Conservation (phyloP, 1,284 basidiomycete genomes). For the Tremellales sp. region DNA sequence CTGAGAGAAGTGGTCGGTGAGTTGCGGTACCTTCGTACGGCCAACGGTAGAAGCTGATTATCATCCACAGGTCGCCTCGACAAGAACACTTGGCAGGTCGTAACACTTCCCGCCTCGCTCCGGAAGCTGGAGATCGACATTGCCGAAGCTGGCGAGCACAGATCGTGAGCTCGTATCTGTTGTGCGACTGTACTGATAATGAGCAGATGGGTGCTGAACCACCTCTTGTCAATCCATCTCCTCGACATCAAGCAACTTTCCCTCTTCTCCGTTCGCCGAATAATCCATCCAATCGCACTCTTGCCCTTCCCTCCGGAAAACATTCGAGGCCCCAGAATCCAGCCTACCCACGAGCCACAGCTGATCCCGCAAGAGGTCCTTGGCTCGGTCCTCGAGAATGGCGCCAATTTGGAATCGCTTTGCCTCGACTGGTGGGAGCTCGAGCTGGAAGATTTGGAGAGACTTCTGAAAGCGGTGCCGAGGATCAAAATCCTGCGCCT, state of each 20-base stretch:
- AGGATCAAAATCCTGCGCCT: constrained; percentile 17
- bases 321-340: constrained; percentile 4
- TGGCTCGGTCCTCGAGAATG: constrained; percentile 12
- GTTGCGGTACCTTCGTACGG: constrained; percentile 2
- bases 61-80: constrained; percentile 23
- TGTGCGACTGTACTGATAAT: background rate
- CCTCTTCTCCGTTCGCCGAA: constrained; percentile 19
- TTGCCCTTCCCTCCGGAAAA: constrained; percentile 23
- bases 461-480: constrained; percentile 13
- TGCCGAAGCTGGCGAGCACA: constrained; percentile 19
- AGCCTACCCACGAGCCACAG: constrained; percentile 6
- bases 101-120: constrained; percentile 21
- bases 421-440: constrained; percentile 35
- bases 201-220: constrained; percentile 33
- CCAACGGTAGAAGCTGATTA: background rate
- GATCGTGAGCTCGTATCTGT: constrained; percentile 17
- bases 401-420: constrained; percentile 12
- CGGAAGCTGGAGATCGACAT: constrained; percentile 20
- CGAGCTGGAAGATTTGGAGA: constrained; percentile 10
- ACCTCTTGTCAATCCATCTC: constrained; percentile 24
- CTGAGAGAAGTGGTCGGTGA: constrained; percentile 28
- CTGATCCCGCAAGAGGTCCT: constrained; percentile 16
- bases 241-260: constrained; percentile 24
- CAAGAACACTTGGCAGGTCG: constrained; percentile 32
- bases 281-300: constrained; percentile 18